A percentile compares a stretch with the other conserved stretches of the same genome.
Evolutionary conservation across 768 basidiomycete genomes (phyloP).

Genomic region (Tulasnella sp.): DNA sequence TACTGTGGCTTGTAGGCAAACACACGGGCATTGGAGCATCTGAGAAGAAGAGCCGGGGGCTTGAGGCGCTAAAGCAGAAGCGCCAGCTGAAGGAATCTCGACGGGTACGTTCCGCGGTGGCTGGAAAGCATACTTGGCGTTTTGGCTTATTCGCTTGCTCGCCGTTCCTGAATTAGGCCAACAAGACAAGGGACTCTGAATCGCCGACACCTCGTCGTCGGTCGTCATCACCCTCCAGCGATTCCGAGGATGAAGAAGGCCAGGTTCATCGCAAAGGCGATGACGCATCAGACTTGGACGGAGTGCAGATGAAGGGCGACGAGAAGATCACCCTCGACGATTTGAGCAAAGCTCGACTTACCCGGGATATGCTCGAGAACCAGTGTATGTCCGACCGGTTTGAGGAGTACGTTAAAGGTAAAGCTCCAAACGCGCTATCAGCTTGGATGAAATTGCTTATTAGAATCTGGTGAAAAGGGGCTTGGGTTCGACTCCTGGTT

Average conservation of each 20-base stretch:
- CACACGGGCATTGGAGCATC: constrained; percentile 69
- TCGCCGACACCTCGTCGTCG: constrained; percentile 67
- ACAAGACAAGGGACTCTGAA: constrained; percentile 56
- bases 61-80: constrained; percentile 81
- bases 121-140: background rate
- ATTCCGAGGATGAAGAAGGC: constrained; percentile 36
- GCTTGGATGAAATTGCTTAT: background rate
- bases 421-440: constrained; percentile 26
- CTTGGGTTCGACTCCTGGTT: constrained; percentile 82
- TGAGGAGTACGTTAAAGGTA: constrained; percentile 74
- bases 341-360: constrained; percentile 59
- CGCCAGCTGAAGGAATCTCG: constrained; percentile 77
- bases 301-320: constrained; percentile 43
- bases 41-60: constrained; percentile 72
- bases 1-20: constrained; percentile 51
- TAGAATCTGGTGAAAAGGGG: constrained; percentile 46
- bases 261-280: constrained; percentile 52
- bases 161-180: constrained; percentile 31
- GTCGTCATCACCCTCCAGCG: constrained; percentile 39
- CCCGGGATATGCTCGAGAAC: constrained; percentile 67
- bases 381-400: constrained; percentile 79
- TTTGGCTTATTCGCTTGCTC: constrained; percentile 9
- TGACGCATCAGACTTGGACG: constrained; percentile 59
- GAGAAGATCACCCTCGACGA: constrained; percentile 54
- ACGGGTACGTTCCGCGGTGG: constrained; percentile 50